These are phyloP conservation scores for Saitoella complicata DNA, from an alignment of 805 yeast genomes.

Conservation along the genomic window DNA sequence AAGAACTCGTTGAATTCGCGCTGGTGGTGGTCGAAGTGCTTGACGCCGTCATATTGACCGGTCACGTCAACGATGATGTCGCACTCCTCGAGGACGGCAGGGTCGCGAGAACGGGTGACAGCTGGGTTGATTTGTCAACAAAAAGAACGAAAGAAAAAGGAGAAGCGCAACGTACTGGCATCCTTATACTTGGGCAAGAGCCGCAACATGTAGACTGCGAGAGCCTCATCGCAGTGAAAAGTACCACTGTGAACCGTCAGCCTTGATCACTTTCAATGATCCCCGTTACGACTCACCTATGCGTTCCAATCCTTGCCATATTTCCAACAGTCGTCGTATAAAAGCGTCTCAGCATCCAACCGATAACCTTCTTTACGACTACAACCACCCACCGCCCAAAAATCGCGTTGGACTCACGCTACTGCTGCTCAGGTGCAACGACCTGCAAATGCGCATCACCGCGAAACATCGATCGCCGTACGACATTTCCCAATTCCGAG, in stretches of 20 bases:
- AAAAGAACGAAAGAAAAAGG: not conserved
- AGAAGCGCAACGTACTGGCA: constrained; percentile 23
- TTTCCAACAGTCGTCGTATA: not conserved
- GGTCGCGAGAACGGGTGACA: constrained; percentile 70
- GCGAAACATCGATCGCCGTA: too few relatives aligned
- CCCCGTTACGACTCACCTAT: constrained; percentile 13
- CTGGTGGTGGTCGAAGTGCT: constrained; percentile 92
- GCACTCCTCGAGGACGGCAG: constrained; percentile 64
- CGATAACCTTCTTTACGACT: too few relatives aligned
- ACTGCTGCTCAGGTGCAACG: too few relatives aligned
- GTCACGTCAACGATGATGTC: constrained; percentile 86
- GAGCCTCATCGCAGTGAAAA: constrained; percentile 93
- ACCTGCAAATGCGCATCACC: too few relatives aligned
- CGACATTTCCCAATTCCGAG: too few relatives aligned
- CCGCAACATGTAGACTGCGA: constrained; percentile 77
- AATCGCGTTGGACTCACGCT: too few relatives aligned
- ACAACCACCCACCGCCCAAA: too few relatives aligned
- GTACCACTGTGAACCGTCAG: constrained; percentile 51
- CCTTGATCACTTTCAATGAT: too few relatives aligned
- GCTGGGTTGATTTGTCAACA: too few relatives aligned
- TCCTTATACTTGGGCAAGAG: constrained; percentile 50
- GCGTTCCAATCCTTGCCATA: constrained; percentile 57
- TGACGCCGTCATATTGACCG: constrained; percentile 72
- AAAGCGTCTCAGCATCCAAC: too few relatives aligned
- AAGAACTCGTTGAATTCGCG: constrained; percentile 74